Conservation (phyloP, 164 flowering plant species). For the Taxillus chinensis region DNA sequence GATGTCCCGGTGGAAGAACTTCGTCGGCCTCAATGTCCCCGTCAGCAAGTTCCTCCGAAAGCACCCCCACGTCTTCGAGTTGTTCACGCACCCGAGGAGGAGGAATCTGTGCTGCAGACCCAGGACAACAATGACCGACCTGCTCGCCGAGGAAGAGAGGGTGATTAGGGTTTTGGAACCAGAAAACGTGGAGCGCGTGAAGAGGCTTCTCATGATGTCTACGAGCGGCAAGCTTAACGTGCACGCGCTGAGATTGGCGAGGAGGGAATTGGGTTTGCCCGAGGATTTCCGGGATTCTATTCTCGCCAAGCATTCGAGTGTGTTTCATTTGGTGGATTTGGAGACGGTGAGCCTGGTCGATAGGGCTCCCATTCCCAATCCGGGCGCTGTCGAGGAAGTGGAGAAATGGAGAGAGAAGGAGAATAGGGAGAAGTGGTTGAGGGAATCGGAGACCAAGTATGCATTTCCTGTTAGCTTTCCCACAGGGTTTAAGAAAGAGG, state of each 20-base stretch:
- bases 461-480: conserved; percentile 78
- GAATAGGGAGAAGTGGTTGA: conserved; percentile 78
- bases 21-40: conserved; percentile 43
- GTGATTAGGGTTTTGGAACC: conserved; percentile 31
- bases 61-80: conserved; percentile 69
- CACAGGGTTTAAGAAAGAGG: conserved; percentile 59
- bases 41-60: conserved; percentile 45
- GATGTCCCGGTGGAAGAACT: conserved; percentile 59
- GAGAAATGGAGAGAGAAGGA: conserved; percentile 88
- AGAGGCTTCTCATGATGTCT: conserved; percentile 73
- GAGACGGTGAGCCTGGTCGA: conserved; percentile 56
- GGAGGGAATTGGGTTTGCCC: conserved; percentile 72
- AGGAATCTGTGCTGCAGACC: conserved; percentile 54
- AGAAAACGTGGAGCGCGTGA: conserved; percentile 34
- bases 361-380: conserved; percentile 34
- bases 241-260: conserved; percentile 64
- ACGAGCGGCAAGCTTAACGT: conserved; percentile 44
- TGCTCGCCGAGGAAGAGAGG: conserved; percentile 45
- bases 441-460: conserved; percentile 69
- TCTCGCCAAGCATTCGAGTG: conserved; percentile 35
- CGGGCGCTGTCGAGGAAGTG: conserved; percentile 30
- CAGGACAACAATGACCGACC: conserved; percentile 26
- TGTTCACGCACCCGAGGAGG: conserved; percentile 51
- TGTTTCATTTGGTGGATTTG: conserved; percentile 48
- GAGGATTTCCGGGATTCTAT: conserved; percentile 61